A percentile compares a stretch with the other conserved stretches of the same genome.
Conservation (phyloP, 192 early-diverging fungal genomes). For the Umbelopsis sp. region DNA sequence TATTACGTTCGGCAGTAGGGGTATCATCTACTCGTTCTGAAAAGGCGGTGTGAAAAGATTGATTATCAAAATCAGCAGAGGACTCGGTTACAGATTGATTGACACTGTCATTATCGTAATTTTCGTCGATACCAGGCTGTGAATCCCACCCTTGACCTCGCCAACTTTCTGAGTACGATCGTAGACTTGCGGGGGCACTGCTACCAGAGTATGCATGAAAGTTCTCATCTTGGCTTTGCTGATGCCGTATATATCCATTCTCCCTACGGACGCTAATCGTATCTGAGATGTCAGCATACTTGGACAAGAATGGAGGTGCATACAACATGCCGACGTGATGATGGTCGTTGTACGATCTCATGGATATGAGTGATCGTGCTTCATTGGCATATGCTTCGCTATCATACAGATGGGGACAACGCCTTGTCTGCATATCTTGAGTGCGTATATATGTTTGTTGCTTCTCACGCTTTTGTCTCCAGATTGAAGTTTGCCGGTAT, state of each 20-base stretch:
- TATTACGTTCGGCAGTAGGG: not conserved
- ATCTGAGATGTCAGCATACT: conserved; percentile 36
- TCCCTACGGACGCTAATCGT: not conserved
- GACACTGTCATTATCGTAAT: not conserved
- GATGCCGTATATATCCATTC: not conserved
- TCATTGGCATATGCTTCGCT: conserved; percentile 31
- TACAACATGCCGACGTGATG: conserved; percentile 52
- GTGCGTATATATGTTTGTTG: conserved; percentile 62
- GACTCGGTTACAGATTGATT: not conserved
- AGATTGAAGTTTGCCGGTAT: conserved; percentile 53
- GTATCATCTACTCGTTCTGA: conserved; percentile 17
- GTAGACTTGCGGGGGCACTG: conserved; percentile 4
- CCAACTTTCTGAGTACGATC: conserved; percentile 1
- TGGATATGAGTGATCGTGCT: conserved; percentile 25
- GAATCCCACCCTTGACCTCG: conserved; percentile 3
- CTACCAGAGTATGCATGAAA: not conserved
- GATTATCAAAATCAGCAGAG: conserved; percentile 19
- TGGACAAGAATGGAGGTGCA: conserved; percentile 48
- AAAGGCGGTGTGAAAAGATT: conserved; percentile 31
- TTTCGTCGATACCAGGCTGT: not conserved
- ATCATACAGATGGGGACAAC: conserved; percentile 61
- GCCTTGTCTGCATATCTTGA: conserved; percentile 63
- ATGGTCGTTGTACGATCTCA: conserved; percentile 28
- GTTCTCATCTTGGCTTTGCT: conserved; percentile 7
- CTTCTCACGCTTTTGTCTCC: conserved; percentile 45